Evolutionary conservation across 2,329 filamentous ascomycete genomes (phyloP), one percentile per base, ranked within the genome.

Genomic region (Pezicula neosporulosa): DNA sequence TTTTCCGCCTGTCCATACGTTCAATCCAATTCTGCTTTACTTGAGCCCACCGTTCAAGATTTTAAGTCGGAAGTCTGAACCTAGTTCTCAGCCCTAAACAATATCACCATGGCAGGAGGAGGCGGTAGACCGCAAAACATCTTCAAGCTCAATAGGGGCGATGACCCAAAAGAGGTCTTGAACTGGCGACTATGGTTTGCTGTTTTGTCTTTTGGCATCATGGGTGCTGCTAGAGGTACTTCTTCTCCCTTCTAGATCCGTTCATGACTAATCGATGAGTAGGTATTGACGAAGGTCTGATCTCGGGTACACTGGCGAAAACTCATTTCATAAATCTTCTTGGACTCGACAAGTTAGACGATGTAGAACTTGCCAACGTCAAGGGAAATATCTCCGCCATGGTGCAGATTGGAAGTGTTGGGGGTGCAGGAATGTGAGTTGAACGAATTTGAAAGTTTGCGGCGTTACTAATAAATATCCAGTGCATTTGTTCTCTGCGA

Each of bases 141-240:
- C 62, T 90, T 89, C 72, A 79, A 75, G 60, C 69, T 86, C 55
- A 77, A 81, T 62, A 68, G 86, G 55, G 73, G 83, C 45, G 80
- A 80, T 52, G 86, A 89, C 54, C 88, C 88, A 4, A 77, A 78
- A 50, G 81, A 87, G 63, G 79, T 85, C 55, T 81, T 90, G 67
- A 92, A 92, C 71, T 90, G 86, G 86, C 77, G 82, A 42, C 75
- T 92, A 55, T 90, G 86, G 85, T 89, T 88, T 68, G 84, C 87
- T 39, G 86, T 91, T 49, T 65, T 89, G 56, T 85, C 82, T 4
- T 90, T 90, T 56, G 85, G 84, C 44, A 77, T 93, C 35, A 82
- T 92, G 69, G 89, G 89, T 49, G 87, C 88, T 3, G 87, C 87
- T 38, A 80, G 88, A 52, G 89, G 89, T 51, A 52, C 27, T 10